These are phyloP conservation scores for Begonia fuchsioides DNA, from an alignment of 306 rosid species.

Conservation along the genomic window DNA sequence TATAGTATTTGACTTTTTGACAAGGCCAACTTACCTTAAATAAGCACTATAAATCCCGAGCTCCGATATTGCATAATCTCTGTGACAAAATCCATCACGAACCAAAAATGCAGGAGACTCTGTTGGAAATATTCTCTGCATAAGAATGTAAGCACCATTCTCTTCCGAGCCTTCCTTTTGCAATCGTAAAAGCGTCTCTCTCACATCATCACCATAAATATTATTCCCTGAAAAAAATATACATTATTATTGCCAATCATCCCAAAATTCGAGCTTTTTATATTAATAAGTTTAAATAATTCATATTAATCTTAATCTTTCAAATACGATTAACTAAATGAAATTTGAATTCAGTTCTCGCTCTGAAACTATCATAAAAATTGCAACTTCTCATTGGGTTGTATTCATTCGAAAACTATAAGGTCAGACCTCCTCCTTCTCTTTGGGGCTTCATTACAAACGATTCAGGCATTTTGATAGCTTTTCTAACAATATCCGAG, in stretches of 20 bases:
- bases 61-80: constrained; percentile 62
- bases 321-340: too few species aligned
- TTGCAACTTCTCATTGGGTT: background rate
- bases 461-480: constrained; percentile 51
- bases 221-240: constrained; percentile 58
- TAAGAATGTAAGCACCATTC: constrained; percentile 78
- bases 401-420: background rate
- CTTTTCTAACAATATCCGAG: constrained; percentile 35
- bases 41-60: constrained; percentile 74
- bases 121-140: constrained; percentile 82
- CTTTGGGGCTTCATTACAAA: constrained; percentile 97
- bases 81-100: constrained; percentile 48
- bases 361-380: too few species aligned
- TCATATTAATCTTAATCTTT: too few species aligned
- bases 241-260: too few species aligned
- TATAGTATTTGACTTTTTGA: constrained; percentile 2
- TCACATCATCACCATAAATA: constrained; percentile 60
- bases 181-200: constrained; percentile 48
- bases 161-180: constrained; percentile 52
- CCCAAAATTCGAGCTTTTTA: too few species aligned
- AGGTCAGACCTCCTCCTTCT: constrained; percentile 82
- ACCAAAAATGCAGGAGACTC: constrained; percentile 32
- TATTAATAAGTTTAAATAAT: too few species aligned
- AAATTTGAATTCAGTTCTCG: too few species aligned
- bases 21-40: constrained; percentile 40